These are phyloP conservation scores for Camellia sinensis DNA, from an alignment of 148 eudicot genomes.

Conservation along the genomic window DNA sequence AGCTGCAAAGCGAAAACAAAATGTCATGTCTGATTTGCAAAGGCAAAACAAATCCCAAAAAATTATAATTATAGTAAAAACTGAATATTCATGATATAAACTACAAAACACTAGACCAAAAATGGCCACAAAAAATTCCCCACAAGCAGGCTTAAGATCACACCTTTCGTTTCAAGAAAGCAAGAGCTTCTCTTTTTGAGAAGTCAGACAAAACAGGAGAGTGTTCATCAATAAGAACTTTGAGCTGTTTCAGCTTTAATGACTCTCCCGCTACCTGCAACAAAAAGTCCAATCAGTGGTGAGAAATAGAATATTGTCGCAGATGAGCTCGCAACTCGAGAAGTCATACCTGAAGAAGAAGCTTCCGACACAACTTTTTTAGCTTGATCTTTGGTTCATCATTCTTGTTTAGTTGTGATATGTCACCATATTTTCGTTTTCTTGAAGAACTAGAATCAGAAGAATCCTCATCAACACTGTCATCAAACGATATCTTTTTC, in stretches of 20 bases:
- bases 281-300: constrained; percentile 15
- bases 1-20: constrained; percentile 58
- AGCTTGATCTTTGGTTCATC: constrained; percentile 60
- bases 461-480: constrained; percentile 56
- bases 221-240: constrained; percentile 62
- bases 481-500: constrained; percentile 67
- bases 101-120: neutral
- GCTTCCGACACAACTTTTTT: constrained; percentile 65
- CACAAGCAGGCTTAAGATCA: neutral
- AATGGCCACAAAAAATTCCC: neutral
- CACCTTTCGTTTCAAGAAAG: constrained; percentile 80
- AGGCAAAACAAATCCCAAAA: neutral
- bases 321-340: neutral
- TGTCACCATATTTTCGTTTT: constrained; percentile 43
- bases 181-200: constrained; percentile 55
- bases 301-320: neutral
- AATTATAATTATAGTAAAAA: too few relatives aligned
- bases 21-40: neutral
- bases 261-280: constrained; percentile 63
- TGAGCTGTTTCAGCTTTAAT: constrained; percentile 78
- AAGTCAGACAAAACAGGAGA: constrained; percentile 51
- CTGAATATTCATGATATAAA: neutral
- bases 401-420: constrained; percentile 29
- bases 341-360: constrained; percentile 66
- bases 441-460: constrained; percentile 31